phyloP scores from a whole-genome alignment of 2,329 filamentous ascomycete genomes.

The Colletotrichum melonis region DNA sequence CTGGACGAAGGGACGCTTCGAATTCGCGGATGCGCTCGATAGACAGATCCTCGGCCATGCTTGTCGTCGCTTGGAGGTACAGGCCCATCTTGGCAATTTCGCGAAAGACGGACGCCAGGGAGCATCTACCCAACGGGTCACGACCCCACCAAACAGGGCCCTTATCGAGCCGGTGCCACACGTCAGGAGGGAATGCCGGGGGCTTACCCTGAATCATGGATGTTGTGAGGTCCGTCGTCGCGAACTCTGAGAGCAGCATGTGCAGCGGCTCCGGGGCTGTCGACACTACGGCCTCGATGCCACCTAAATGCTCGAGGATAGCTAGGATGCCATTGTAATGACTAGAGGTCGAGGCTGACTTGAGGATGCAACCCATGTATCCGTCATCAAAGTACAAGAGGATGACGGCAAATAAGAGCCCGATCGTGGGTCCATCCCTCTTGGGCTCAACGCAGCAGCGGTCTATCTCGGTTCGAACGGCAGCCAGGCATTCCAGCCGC shows the following conservation, averaged over 20 bases:
- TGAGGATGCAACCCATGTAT: slow-evolving; percentile 46
- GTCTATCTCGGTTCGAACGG: not conserved
- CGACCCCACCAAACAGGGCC: not conserved
- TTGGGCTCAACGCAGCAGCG: not conserved
- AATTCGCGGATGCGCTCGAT: not conserved
- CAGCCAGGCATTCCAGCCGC: slow-evolving; percentile 12
- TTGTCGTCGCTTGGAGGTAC: not conserved
- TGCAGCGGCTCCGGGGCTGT: slow-evolving; percentile 45
- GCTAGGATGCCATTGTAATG: slow-evolving; percentile 50
- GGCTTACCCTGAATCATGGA: slow-evolving; percentile 50
- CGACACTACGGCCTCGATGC: slow-evolving; percentile 40
- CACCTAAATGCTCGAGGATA: slow-evolving; percentile 47
- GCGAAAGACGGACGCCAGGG: not conserved
- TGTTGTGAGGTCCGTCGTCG: slow-evolving; percentile 55
- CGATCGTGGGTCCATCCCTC: slow-evolving; percentile 34
- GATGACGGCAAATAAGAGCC: slow-evolving; percentile 52
- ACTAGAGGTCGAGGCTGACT: slow-evolving; percentile 33
- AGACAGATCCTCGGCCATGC: not conserved
- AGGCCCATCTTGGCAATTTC: not conserved
- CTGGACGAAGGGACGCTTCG: not conserved
- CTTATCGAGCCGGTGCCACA: slow-evolving; percentile 40
- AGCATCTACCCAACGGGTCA: not conserved
- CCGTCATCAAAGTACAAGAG: slow-evolving; percentile 55
- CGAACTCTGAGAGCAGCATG: slow-evolving; percentile 56
- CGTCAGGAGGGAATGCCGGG: slow-evolving; percentile 49